Percentiles rank a stretch among this genome's conserved stretches.
Conservation (phyloP, 176 grass and related monocot species). For the Metroxylon sagu region DNA sequence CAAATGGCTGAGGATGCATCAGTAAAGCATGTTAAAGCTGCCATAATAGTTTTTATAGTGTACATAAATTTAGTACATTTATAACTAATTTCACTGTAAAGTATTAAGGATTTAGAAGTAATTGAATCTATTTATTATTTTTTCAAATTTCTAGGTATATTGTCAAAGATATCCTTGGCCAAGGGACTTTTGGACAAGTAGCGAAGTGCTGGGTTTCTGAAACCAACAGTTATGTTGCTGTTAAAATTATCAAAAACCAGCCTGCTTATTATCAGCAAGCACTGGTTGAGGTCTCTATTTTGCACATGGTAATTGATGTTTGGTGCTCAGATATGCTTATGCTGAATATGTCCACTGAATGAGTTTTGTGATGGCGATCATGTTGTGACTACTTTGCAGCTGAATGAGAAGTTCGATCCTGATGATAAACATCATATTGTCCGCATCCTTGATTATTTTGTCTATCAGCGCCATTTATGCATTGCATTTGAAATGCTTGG, state of each 20-base stretch:
- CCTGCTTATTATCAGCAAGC: conserved; percentile 9
- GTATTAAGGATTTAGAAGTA: no score
- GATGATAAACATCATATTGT: conserved; percentile 96
- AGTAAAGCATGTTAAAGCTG: no score
- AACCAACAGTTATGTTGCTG: conserved; percentile 6
- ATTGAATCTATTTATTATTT: no score
- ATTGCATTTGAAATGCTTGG: conserved; percentile 99
- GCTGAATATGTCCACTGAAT: not conserved
- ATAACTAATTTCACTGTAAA: no score
- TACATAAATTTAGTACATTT: no score
- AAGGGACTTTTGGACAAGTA: conserved; percentile 9
- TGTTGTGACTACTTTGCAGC: conserved; percentile 24
- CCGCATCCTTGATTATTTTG: conserved; percentile 92
- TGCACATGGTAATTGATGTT: conserved; percentile 12
- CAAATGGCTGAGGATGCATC: no score
- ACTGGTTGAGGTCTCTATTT: conserved; percentile 6
- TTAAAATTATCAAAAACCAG: conserved; percentile 8
- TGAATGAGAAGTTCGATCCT: conserved; percentile 83
- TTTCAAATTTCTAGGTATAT: conserved; percentile 5
- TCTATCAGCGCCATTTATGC: conserved; percentile 81
- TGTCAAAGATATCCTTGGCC: conserved; percentile 7
- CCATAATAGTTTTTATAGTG: no score
- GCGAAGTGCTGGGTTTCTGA: conserved; percentile 7
- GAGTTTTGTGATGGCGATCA: not conserved
- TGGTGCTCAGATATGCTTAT: not conserved